Evolutionary conservation across 2,329 filamentous ascomycete genomes (phyloP).

Genomic region (Rachicladosporium sp.): DNA sequence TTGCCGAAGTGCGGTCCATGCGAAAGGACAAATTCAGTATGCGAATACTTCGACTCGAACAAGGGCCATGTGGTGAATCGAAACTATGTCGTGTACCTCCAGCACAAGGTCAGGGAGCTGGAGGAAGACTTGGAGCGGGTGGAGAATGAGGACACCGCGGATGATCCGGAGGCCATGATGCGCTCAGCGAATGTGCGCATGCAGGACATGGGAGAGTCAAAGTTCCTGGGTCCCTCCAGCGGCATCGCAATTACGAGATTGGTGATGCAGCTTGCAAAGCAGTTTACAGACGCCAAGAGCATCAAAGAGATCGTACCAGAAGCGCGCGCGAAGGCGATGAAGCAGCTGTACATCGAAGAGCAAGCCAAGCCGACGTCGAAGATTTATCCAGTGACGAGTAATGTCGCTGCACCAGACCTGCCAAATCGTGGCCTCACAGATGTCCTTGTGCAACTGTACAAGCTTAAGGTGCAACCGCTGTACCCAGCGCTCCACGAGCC

Average conservation of each 20-base stretch:
- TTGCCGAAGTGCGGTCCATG: conserved; percentile 86
- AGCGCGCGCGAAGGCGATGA: conserved; percentile 51
- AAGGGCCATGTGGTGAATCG: conserved; percentile 78
- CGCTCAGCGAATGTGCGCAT: conserved; percentile 76
- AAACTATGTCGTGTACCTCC: conserved; percentile 82
- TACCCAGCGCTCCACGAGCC: conserved; percentile 79
- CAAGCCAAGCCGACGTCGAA: conserved; percentile 56
- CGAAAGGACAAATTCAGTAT: conserved; percentile 78
- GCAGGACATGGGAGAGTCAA: conserved; percentile 73
- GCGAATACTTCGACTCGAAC: conserved; percentile 88
- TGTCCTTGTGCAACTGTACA: conserved; percentile 71
- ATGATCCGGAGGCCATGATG: conserved; percentile 70
- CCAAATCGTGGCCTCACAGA: conserved; percentile 65
- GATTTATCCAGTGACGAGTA: conserved; percentile 82
- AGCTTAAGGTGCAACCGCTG: conserved; percentile 79
- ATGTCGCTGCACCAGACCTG: conserved; percentile 62
- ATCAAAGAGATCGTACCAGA: conserved; percentile 88
- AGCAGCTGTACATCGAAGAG: conserved; percentile 57
- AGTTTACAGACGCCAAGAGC: conserved; percentile 77
- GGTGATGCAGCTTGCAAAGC: conserved; percentile 92
- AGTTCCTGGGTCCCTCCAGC: conserved; percentile 86
- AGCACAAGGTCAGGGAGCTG: conserved; percentile 70
- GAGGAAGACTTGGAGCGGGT: conserved; percentile 70
- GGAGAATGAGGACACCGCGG: conserved; percentile 62
- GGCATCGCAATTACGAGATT: conserved; percentile 90